A percentile compares a stretch with the other conserved stretches of the same genome.
Evolutionary conservation across 2,329 filamentous ascomycete genomes (phyloP).

Genomic region (Colletotrichum destructivum): DNA sequence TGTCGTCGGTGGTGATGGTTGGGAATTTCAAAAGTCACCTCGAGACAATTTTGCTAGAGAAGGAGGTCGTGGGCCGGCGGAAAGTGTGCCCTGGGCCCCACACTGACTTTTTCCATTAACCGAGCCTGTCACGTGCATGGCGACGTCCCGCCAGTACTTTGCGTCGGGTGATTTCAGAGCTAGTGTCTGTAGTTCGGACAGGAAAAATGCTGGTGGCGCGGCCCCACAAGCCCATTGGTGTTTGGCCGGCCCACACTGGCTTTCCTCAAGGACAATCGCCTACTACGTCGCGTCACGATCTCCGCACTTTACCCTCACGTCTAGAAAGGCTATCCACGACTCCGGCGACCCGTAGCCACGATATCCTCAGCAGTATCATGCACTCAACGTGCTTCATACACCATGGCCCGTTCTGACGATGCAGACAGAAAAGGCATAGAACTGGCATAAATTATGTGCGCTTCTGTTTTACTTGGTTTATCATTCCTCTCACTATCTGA

Average conservation of each 20-base stretch:
- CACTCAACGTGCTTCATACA: not conserved
- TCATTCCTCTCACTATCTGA: slow-evolving; percentile 17
- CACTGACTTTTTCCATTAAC: slow-evolving; percentile 14
- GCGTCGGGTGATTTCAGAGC: not conserved
- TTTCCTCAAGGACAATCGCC: slow-evolving; percentile 12
- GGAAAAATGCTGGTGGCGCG: slow-evolving; percentile 22
- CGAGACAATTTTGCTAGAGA: slow-evolving; percentile 32
- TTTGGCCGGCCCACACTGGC: slow-evolving; percentile 21
- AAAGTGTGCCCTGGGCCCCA: slow-evolving; percentile 22
- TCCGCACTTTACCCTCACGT: slow-evolving; percentile 40
- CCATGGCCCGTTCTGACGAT: not conserved
- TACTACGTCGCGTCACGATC: slow-evolving; percentile 37
- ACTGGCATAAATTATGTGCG: not conserved
- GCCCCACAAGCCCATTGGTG: slow-evolving; percentile 13
- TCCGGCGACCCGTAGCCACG: slow-evolving; percentile 4
- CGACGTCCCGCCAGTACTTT: not conserved
- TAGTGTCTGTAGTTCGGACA: slow-evolving; percentile 11
- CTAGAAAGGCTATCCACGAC: slow-evolving; percentile 23
- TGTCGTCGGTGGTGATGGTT: slow-evolving; percentile 43
- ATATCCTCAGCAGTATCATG: slow-evolving; percentile 22
- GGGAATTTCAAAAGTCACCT: slow-evolving; percentile 15
- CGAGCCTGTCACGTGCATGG: slow-evolving; percentile 13
- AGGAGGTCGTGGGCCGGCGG: slow-evolving; percentile 20
- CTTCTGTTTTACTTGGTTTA: slow-evolving; percentile 6
- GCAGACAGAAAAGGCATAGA: not conserved